Evolutionary conservation across 2,329 filamentous ascomycete genomes (phyloP), one percentile per base, ranked within the genome.

Genomic region (Passalora sequoiae): DNA sequence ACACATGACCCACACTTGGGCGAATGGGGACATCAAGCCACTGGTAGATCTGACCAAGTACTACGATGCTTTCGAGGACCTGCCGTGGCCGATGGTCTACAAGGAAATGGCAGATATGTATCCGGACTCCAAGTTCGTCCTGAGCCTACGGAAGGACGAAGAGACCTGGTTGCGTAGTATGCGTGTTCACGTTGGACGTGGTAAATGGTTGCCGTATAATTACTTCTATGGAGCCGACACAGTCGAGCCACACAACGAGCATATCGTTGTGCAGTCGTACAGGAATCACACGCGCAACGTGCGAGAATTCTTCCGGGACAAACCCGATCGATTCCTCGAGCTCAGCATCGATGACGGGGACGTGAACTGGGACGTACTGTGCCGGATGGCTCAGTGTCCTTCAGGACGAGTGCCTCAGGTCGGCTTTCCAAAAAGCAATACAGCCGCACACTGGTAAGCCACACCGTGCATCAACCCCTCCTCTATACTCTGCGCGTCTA

Each of bases 61-160:
- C 43, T 61, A 55, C 43, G 58, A 60, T 40, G 59, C 58, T 16
- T 60, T 60, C 36, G 59, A 60, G 44, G 58, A 61, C 43, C 40
- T 61, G 21, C 59, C 58, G 0, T 61, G 59, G 59, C 52, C 59
- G 7, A 49, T 54, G 20, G 42, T 60, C 44, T 60, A 60, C 47
- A 48, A 44, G 6, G 51, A 60, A 35, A 56, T 61, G 55, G 56
- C 53, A 12, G 51, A 54, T 17, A 22, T 53, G 33, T 59, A 59
- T 28, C 58, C 59, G 4, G 51, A 56, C 31, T 47, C 57, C 15
- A 60, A 57, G 17, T 61, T 61, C 35, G 33, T 61, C 6, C 47
- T 61, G 6, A 60, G 57, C 40, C 40, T 60, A 20, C 44, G 59
- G 10, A 56, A 53, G 42, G 55, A 61, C 37, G 57, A 60, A 31